Evolutionary conservation across 1,139 yeast genomes (phyloP), one percentile per base, ranked within the genome.

Genomic region (Suhomyces bokatorum): DNA sequence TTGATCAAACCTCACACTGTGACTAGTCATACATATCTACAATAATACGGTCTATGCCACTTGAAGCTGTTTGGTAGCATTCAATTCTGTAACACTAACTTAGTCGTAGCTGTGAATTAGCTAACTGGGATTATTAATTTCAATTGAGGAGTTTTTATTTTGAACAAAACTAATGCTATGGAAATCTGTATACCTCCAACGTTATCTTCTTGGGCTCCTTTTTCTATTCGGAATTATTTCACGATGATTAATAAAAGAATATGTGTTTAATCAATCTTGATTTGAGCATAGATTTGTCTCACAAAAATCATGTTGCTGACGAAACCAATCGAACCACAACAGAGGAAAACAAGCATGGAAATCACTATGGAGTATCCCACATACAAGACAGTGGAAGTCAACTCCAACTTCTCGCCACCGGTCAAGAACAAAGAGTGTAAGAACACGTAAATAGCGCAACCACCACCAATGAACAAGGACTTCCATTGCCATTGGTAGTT

Each of bases 401-500:
- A 73, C 6, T 95, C 87, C 38, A 93, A 71, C 43, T 73, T 73
- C 47, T 69, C 73, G 48, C 87, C 83, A 49, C 81, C 81, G 20
- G 90, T 80, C 57, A 93, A 77, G 53, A 87, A 72, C 50, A 90
- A 71, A 4, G 97, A 84, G 66, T 93, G 96, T 44, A 89, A 58
- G 66, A 90, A 89, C 34, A 91, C 86, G 64, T 91, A 95, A 45
- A 85, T 58, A 0, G 96, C 77, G 65, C 96, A 85, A 24, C 97
- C 95, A 42, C 97, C 98, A 26, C 97, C 95, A 48, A 90, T 78
- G 58, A 85, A 78, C 57, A 91, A 75, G 9, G 96, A 81, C 64
- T 91, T 83, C 99, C 99, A 93, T 62, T 90, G 97, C 99, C 99
- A 93, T 64, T 83, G 82, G 73, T 95, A 91, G 66, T 93, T 88